These are phyloP conservation scores for Pestalotiopsis sp. DNA, from an alignment of 2,329 filamentous ascomycete species.

Conservation along the genomic window DNA sequence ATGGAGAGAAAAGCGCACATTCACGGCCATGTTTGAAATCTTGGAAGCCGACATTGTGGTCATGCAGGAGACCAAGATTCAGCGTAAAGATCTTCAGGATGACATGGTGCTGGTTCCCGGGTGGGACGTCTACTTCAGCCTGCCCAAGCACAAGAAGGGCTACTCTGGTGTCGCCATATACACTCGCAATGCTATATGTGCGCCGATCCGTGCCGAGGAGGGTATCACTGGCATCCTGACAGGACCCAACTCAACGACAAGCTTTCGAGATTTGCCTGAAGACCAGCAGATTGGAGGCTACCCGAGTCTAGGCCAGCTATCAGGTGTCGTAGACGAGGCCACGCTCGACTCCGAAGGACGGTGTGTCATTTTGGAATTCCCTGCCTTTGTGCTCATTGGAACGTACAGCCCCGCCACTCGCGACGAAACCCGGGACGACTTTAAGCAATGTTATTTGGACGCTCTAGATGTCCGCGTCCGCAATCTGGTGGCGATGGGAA, in stretches of 20 bases:
- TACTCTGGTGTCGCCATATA: conserved; percentile 97
- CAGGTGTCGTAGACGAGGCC: conserved; percentile 65
- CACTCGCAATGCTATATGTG: conserved; percentile 83
- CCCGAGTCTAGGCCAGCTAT: conserved; percentile 69
- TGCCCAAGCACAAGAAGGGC: conserved; percentile 93
- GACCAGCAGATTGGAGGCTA: conserved; percentile 88
- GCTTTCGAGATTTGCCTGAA: conserved; percentile 74
- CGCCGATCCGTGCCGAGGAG: conserved; percentile 88
- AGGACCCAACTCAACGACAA: conserved; percentile 69
- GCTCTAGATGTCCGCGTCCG: conserved; percentile 82
- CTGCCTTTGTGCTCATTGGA: conserved; percentile 90
- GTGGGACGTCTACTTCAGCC: conserved; percentile 95
- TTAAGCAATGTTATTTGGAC: conserved; percentile 77
- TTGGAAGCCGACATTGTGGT: conserved; percentile 91
- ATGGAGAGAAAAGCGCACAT: conserved; percentile 74
- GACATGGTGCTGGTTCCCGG: conserved; percentile 95
- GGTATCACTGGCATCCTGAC: conserved; percentile 84
- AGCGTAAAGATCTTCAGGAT: conserved; percentile 86
- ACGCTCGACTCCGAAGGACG: conserved; percentile 88
- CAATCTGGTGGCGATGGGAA: conserved; percentile 79
- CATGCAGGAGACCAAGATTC: conserved; percentile 96
- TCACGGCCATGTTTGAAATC: conserved; percentile 90
- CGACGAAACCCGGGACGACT: conserved; percentile 81
- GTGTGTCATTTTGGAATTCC: conserved; percentile 89
- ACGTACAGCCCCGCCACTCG: conserved; percentile 91